Base-by-base conservation (phyloP, 2,329 filamentous ascomycete species). In the Aureobasidium sp. region DNA sequence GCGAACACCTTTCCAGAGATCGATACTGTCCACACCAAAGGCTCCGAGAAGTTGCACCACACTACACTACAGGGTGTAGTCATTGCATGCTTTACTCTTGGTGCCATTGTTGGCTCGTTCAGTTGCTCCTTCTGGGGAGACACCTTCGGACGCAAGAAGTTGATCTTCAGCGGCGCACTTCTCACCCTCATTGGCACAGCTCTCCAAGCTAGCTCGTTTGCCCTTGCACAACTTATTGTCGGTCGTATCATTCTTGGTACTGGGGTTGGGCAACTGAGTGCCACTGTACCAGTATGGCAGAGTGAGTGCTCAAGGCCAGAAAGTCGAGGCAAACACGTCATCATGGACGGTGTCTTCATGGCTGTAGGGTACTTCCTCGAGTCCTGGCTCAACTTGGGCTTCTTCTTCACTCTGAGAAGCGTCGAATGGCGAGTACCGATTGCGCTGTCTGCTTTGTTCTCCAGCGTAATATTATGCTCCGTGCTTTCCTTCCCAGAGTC, bases 261-360 rank as follows among this genome's bases (percentile, higher is more conserved):
- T 14, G 76, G 76, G 4, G 78, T 78, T 55, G 76, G 76, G 16
- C 77, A 79, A 66, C 79, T 79, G 63, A 78, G 75, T 3, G 72
- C 71, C 0, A 78, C 75, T 1, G 77, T 78, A 27, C 76, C 76
- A 2, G 75, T 73, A 7, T 79, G 77, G 59, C 75, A 78, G 64
- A 73, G 74, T 3, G 76, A 79, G 59, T 77, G 74, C 61, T 75
- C 75, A 6, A 58, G 56, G 39, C 42, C 57, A 30, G 25, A 53
- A n/a, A 54, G 37, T 41, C 42, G 50, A n/a, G 56, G 53, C 14
- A 41, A 55, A 34, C 57, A 55, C 55, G 58, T 47, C 8, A 53
- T 47, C 32, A 40, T 53, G 55, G 40, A 32, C 57, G 48, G 27
- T 45, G 40, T 50, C 22, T 51, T 48, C 38, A 37, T 24, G 37